Conservation (phyloP, 2,329 filamentous ascomycete species). For the Sarocladiaceae sp. region DNA sequence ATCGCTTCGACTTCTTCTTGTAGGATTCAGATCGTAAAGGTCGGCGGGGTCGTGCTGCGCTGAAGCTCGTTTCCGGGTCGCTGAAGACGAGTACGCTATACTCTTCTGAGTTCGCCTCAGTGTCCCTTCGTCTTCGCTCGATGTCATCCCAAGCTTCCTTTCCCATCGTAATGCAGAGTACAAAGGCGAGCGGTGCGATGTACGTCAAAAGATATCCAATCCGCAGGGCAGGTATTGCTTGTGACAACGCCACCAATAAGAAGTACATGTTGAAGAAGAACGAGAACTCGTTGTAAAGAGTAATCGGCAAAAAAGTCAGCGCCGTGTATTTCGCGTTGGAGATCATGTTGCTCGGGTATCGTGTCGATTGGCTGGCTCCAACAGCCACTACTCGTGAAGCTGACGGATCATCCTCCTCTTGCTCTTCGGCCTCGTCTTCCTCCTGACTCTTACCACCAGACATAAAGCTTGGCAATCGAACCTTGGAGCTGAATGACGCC, state of each 20-base stretch:
- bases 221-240: constrained; percentile 81
- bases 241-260: constrained; percentile 87
- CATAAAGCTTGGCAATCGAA: constrained; percentile 67
- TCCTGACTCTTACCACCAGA: constrained; percentile 36
- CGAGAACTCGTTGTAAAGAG: constrained; percentile 97
- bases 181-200: constrained; percentile 86
- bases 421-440: constrained; percentile 36
- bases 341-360: constrained; percentile 85
- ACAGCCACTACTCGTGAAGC: constrained; percentile 73
- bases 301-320: constrained; percentile 88
- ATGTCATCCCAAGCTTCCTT: constrained; percentile 97
- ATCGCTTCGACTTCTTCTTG: constrained; percentile 25
- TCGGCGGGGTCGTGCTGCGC: constrained; percentile 32
- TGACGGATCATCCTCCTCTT: constrained; percentile 58
- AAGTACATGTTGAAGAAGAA: constrained; percentile 99
- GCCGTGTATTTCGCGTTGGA: constrained; percentile 98
- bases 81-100: constrained; percentile 76
- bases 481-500: constrained; percentile 34
- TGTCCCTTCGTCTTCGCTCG: constrained; percentile 76
- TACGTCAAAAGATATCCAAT: constrained; percentile 97
- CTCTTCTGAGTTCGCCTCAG: constrained; percentile 88
- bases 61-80: constrained; percentile 40
- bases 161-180: constrained; percentile 84
- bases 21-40: constrained; percentile 39
- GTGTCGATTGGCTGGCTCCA: constrained; percentile 65